These are phyloP conservation scores for Amanita polypyramis DNA, from an alignment of 768 basidiomycete genomes.

Conservation along the genomic window DNA sequence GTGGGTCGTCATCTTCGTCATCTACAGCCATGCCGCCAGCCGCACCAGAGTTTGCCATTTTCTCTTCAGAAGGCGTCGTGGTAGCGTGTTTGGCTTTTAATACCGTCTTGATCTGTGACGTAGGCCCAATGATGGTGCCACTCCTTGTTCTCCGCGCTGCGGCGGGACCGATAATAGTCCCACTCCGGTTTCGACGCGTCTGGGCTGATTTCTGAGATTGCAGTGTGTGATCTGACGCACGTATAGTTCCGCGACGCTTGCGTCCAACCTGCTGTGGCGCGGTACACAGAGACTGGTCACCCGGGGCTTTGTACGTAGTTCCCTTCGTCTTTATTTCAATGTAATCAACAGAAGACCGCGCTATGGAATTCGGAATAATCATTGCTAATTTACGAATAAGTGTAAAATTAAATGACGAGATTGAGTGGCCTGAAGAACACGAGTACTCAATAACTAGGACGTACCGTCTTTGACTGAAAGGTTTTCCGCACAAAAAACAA, in stretches of 20 bases:
- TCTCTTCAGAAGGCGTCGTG: neutral
- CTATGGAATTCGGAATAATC: neutral
- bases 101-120: constrained; percentile 8
- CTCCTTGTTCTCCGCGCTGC: constrained; percentile 20
- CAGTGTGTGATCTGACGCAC: constrained; percentile 23
- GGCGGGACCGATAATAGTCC: constrained; percentile 29
- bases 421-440: neutral
- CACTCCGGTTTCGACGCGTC: constrained; percentile 36
- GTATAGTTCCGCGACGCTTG: constrained; percentile 38
- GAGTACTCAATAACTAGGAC: neutral
- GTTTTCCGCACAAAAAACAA: neutral
- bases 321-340: neutral
- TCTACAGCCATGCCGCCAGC: constrained; percentile 7
- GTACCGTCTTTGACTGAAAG: constrained; percentile 3
- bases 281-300: neutral
- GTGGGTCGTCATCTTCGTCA: constrained; percentile 1
- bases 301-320: neutral
- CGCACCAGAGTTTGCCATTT: constrained; percentile 8
- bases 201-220: constrained; percentile 6
- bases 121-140: constrained; percentile 22
- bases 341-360: neutral
- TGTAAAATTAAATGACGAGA: too few relatives aligned
- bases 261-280: neutral
- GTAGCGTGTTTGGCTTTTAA: constrained; percentile 1
- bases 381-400: neutral